phyloP scores from a whole-genome alignment of 805 yeast genomes.

The Cyberlindnera mycetangii region DNA sequence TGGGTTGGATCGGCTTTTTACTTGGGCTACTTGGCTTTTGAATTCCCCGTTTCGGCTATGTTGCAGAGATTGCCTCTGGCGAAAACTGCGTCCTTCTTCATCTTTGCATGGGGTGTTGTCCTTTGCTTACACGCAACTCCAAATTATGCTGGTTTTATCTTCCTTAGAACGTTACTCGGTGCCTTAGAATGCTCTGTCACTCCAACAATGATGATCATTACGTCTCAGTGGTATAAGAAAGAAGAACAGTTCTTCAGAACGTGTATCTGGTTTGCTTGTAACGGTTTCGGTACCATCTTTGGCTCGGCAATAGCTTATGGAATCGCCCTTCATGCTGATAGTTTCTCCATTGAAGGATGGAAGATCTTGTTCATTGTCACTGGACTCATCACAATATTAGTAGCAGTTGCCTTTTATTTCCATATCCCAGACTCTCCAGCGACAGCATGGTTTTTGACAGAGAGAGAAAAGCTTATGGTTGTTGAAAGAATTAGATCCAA shows the following conservation, averaged over 20 bases:
- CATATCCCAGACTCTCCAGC: conserved; percentile 58
- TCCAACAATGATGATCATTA: conserved; percentile 54
- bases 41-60: conserved; percentile 42
- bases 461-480: conserved; percentile 43
- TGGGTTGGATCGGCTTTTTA: conserved; percentile 60
- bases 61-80: conserved; percentile 58
- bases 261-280: conserved; percentile 41
- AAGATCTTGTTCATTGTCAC: conserved; percentile 53
- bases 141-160: conserved; percentile 36
- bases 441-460: conserved; percentile 44
- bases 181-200: conserved; percentile 49
- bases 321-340: conserved; percentile 33
- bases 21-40: conserved; percentile 60
- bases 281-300: conserved; percentile 44
- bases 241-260: conserved; percentile 42
- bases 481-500: conserved; percentile 51
- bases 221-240: conserved; percentile 54
- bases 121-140: conserved; percentile 46
- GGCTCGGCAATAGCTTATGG: conserved; percentile 58
- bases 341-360: conserved; percentile 52
- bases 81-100: conserved; percentile 43
- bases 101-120: conserved; percentile 62
- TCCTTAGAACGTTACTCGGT: conserved; percentile 48
- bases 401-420: conserved; percentile 45
- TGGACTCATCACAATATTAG: conserved; percentile 54